Evolutionary conservation across 371 early-diverging fungal genomes (phyloP), one percentile per base, ranked within the genome.

Genomic region (Mortierella sp.): DNA sequence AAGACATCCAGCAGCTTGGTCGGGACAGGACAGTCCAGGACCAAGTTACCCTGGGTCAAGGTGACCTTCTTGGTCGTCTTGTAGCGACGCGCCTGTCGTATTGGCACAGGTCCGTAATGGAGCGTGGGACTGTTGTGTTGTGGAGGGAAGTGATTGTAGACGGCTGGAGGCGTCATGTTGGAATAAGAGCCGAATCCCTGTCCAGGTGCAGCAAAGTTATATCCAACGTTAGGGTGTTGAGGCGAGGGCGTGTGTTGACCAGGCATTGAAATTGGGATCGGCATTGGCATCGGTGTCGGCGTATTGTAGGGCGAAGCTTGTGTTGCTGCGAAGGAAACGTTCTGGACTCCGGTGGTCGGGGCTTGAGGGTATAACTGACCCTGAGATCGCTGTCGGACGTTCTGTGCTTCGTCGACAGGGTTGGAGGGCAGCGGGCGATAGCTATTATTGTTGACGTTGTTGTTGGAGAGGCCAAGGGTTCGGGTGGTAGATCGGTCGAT

Each of bases 11-110:
- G 74, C 59, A 95, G 90, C 53, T 92, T 90, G 3, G 79, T 81
- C 1, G 96, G 94, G 16, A 95, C 93, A 19, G 94, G 95, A 77
- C 94, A 93, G 74, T 95, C 94, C 28, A 95, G 81, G 1, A 95
- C 94, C 61, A 95, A 86, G 77, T 94, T 94, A 13, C 96, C 96
- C 24, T 92, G 75, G 0, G 91, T 92, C 37, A 95, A 87, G 75
- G 90, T 90, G 4, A 95, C 94, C 10, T 83, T 84, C 71, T 90
- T 91, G 75, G 93, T 90, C 73, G 93, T 93, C 79, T 92, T 93
- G 78, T 90, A 93, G 57, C 93, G 90, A 57, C 93, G 89, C 37
- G 91, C 89, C 77, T 93, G 93, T 40, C 90, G 88, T 16, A 81
- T 76, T 0, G 93, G 93, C 9, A 88, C 91, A 53, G 90, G 89